These are phyloP conservation scores for Scedosporium dehoogii DNA, from an alignment of 2,329 filamentous ascomycete species.

Conservation along the genomic window DNA sequence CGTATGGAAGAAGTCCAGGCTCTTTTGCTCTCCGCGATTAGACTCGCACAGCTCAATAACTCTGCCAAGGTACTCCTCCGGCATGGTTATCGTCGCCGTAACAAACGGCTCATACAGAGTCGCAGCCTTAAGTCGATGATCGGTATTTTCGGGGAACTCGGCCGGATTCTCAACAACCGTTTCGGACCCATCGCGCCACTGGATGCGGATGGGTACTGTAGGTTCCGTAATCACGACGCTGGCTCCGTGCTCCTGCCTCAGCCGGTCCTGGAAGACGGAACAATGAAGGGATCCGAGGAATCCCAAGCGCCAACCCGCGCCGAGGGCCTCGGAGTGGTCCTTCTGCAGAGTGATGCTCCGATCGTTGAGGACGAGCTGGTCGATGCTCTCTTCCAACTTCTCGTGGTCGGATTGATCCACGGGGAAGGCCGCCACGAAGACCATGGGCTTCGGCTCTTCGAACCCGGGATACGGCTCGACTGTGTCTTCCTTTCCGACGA, in stretches of 20 bases:
- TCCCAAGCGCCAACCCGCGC: constrained; percentile 86
- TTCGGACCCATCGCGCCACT: constrained; percentile 69
- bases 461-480: constrained; percentile 85
- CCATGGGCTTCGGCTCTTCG: constrained; percentile 96
- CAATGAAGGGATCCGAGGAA: constrained; percentile 96
- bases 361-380: constrained; percentile 88
- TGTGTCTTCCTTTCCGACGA: constrained; percentile 60
- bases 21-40: constrained; percentile 79
- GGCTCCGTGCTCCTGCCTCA: constrained; percentile 87
- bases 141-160: constrained; percentile 66
- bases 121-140: constrained; percentile 32
- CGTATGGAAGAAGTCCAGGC: constrained; percentile 81
- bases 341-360: constrained; percentile 89
- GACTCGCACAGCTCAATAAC: constrained; percentile 91
- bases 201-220: constrained; percentile 81
- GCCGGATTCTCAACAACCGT: constrained; percentile 76
- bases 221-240: constrained; percentile 96
- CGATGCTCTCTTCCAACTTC: constrained; percentile 86
- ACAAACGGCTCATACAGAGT: constrained; percentile 50
- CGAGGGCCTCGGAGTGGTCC: constrained; percentile 86
- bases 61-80: constrained; percentile 86
- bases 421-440: constrained; percentile 94
- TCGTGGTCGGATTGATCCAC: constrained; percentile 82
- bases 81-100: constrained; percentile 75
- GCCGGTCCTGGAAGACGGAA: constrained; percentile 95